These are phyloP conservation scores for Monosporascus sp. DNA, from an alignment of 2,329 filamentous ascomycete genomes.

Conservation along the genomic window DNA sequence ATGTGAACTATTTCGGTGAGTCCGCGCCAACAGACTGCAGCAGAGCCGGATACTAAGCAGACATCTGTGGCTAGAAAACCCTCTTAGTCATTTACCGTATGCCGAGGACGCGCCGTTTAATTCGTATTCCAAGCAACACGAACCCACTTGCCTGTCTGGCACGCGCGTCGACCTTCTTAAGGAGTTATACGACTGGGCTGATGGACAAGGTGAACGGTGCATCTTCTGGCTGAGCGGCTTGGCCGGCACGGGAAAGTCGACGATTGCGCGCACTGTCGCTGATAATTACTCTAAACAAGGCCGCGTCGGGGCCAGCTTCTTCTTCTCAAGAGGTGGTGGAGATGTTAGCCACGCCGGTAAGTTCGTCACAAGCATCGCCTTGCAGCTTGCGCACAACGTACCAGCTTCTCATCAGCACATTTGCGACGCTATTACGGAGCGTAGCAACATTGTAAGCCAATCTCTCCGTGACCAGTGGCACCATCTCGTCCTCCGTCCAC, in stretches of 20 bases:
- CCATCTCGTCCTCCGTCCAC: no score
- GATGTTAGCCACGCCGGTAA: constrained; percentile 30
- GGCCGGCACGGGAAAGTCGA: constrained; percentile 33
- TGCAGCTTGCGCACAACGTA: constrained; percentile 22
- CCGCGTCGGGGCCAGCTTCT: constrained; percentile 27
- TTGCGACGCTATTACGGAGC: no score
- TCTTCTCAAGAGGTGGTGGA: constrained; percentile 37
- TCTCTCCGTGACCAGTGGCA: no score
- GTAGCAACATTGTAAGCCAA: no score
- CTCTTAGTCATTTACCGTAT: no score
- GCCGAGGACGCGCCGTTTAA: neutral
- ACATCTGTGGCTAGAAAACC: no score
- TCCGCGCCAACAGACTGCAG: no score
- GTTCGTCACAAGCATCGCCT: constrained; percentile 36
- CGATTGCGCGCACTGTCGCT: constrained; percentile 28
- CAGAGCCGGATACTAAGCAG: no score
- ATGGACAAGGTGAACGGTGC: constrained; percentile 10
- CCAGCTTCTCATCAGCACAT: no score
- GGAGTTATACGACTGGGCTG: constrained; percentile 22
- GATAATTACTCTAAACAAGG: no score
- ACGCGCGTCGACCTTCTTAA: neutral
- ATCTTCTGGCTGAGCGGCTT: constrained; percentile 33
- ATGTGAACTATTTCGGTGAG: no score
- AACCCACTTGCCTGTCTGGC: neutral
- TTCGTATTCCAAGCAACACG: neutral